These are phyloP conservation scores for Triadica sebifera DNA, from an alignment of 345 rosid species.

Conservation along the genomic window DNA sequence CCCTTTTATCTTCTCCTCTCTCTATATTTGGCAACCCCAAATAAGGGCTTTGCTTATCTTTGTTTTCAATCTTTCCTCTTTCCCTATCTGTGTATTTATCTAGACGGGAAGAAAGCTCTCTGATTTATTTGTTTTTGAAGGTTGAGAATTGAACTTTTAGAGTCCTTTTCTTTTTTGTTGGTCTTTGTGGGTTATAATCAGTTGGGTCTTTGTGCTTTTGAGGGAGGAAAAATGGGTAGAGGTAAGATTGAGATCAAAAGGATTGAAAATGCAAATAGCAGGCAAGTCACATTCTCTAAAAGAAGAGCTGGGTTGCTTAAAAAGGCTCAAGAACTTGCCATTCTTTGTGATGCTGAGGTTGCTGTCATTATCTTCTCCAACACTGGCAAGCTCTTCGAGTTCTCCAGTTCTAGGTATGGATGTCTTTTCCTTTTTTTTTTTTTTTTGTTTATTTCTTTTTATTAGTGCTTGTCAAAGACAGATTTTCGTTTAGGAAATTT, in stretches of 20 bases:
- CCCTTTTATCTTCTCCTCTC: conserved; percentile 30
- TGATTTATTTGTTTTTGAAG: neutral
- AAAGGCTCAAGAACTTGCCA: conserved; percentile 82
- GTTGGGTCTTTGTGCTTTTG: conserved; percentile 4
- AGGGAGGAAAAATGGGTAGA: conserved; percentile 57
- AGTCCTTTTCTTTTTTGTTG: neutral
- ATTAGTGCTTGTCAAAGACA: neutral
- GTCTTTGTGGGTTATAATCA: conserved; percentile 10
- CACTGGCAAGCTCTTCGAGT: conserved; percentile 90
- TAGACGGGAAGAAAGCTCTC: conserved; percentile 1
- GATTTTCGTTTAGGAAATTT: neutral
- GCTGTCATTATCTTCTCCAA: conserved; percentile 89
- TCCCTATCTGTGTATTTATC: neutral
- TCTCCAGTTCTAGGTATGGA: conserved; percentile 67
- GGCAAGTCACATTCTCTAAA: conserved; percentile 96
- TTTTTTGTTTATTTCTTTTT: neutral
- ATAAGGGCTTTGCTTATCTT: conserved; percentile 1
- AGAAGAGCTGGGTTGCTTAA: conserved; percentile 88
- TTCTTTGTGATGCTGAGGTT: conserved; percentile 93
- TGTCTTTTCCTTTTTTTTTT: neutral
- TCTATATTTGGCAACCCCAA: conserved; percentile 48
- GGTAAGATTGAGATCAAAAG: conserved; percentile 94
- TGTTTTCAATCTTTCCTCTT: neutral
- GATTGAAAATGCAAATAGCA: conserved; percentile 90
- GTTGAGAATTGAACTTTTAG: conserved; percentile 2